phyloP scores from a whole-genome alignment of 1,284 basidiomycete species.

The Paramarasmius palmivorus region DNA sequence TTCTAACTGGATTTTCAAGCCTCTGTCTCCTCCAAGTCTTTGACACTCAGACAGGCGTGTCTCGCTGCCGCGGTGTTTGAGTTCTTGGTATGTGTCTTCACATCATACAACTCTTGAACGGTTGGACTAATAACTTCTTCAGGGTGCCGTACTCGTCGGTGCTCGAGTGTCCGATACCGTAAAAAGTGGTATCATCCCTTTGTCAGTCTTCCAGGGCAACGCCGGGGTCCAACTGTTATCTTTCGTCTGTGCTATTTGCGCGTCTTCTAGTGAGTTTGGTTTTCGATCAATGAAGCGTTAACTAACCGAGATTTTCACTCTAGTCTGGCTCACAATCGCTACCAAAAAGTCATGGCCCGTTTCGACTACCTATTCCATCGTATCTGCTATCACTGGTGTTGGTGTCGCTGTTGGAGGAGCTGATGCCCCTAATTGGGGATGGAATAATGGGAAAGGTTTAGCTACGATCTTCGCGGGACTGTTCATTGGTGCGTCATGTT shows the following conservation, averaged over 20 bases:
- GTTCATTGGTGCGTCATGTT: constrained; percentile 19
- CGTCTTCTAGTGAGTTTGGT: constrained; percentile 16
- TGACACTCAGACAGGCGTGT: constrained; percentile 28
- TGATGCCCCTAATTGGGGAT: constrained; percentile 28
- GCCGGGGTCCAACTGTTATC: constrained; percentile 31
- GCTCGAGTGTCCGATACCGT: constrained; percentile 30
- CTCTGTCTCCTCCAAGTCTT: constrained; percentile 28
- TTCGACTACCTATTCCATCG: constrained; percentile 30
- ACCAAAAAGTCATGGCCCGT: constrained; percentile 29
- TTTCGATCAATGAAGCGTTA: background rate
- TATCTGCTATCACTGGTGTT: constrained; percentile 27
- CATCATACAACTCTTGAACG: background rate
- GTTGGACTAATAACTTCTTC: background rate
- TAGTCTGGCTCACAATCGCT: constrained; percentile 26
- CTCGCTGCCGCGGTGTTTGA: constrained; percentile 29
- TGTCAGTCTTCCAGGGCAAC: constrained; percentile 22
- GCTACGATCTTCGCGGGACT: constrained; percentile 29
- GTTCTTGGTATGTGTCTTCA: constrained; percentile 17
- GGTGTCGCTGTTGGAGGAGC: constrained; percentile 27
- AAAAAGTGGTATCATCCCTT: constrained; percentile 27
- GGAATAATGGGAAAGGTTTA: constrained; percentile 29
- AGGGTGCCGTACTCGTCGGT: constrained; percentile 28
- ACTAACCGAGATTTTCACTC: background rate
- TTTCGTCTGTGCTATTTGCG: constrained; percentile 25
- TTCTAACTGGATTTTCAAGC: constrained; percentile 17